Evolutionary conservation across 2,329 filamentous ascomycete species (phyloP), one percentile per base, ranked within the genome.

Genomic region (Clonostachys rhizophaga): DNA sequence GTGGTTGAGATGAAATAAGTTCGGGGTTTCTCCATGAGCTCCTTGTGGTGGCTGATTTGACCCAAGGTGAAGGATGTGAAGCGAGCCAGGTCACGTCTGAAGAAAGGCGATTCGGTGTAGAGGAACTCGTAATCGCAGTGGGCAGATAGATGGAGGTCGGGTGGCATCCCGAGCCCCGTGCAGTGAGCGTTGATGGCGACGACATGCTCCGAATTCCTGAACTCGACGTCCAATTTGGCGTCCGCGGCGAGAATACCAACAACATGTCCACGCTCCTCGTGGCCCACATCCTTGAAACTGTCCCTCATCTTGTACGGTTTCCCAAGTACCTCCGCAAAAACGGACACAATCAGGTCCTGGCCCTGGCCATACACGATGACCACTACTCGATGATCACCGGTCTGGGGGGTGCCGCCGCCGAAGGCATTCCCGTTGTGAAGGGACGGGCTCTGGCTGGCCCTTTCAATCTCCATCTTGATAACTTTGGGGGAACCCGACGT

Each of bases 1-100:
- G 90, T 95, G 2, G 89, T 94, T 5, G 89, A 94, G 54, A 95
- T 90, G 59, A 94, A 84, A 55, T 88, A 91, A 0, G 89, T 94
- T 58, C 89, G 79, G 39, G 81, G 77, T 61, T 94, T 94, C 44
- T 84, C 81, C 72, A 86, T 84, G 37, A 95, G 71, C 48, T 87
- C 84, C 55, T 87, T 83, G 61, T 95, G 88, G 47, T 87, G 86
- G 58, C 81, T 85, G 53, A 86, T 84, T 67, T 94, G 89, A 10
- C 89, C 89, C 24, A 94, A 71, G 6, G 87, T 84, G 59, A 94
- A 85, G 6, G 88, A 87, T 24, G 91, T 78, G 60, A 91, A 94
- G 36, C 89, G 81, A 10, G 88, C 82, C 42, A 94, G 70, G 59
- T 94, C 88, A 48, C 88, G 78, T 30, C 89, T 81, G 51, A 86